Evolutionary conservation across 2,329 filamentous ascomycete species (phyloP), one percentile per base, ranked within the genome.

Genomic region (Colletotrichum simmondsii): DNA sequence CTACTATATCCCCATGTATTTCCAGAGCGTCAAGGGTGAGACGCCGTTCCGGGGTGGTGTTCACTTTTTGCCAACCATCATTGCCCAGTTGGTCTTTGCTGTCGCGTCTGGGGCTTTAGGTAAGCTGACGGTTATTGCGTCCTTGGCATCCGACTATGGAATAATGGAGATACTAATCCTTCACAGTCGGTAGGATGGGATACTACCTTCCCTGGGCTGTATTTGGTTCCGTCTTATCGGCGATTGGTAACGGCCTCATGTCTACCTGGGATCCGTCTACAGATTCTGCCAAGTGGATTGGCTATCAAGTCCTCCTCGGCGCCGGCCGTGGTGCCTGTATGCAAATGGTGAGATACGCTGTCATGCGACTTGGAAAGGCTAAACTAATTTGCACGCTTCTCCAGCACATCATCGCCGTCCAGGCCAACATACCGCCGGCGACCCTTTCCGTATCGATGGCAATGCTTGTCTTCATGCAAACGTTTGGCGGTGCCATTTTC

Each of bases 1-100:
- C 4, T 87, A 85, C 79, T 87, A 86, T 72, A 78, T 88, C 5
- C 86, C 87, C 2, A 81, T 88, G 72, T 89, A 87, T 81, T 88
- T 89, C 78, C 85, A 89, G 78, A 82, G 83, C 37, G 81, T 88
- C 73, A 83, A 83, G 71, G 81, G 81, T 16, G 80, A 81, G 52
- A 79, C 77, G 12, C 81, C 84, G 2, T 81, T 81, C 12, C 75
- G 79, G 19, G 79, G 78, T 1, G 85, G 83, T 2, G 80, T 87
- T 14, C 78, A 80, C 26, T 84, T 83, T 65, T 78, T 87, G 16
- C 83, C 86, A 2, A 77, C 83, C 6, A 82, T 86, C 35, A 66
- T 84, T 12, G 76, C 81, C 4, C 78, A 85, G 35, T 79, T 82
- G 10, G 24, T 86, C n/a, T 76, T 77, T 14, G 81, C 80, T 2